Base-by-base conservation (phyloP, 228 moss, liverwort and hornwort species). In the Sphagnum magellanicum region DNA sequence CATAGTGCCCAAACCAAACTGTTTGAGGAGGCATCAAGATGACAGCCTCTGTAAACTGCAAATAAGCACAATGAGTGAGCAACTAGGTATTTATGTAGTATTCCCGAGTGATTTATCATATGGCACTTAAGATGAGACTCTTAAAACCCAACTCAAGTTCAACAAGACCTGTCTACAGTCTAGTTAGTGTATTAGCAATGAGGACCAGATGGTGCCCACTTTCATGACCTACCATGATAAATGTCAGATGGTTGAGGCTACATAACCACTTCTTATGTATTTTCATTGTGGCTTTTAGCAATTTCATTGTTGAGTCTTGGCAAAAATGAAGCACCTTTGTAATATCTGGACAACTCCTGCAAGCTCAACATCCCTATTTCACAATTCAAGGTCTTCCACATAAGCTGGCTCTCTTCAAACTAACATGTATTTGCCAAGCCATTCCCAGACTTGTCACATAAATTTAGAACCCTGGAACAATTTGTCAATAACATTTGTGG, bases 1-100 rank as follows among this genome's bases (percentile, higher is more conserved):
- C 72, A 74, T 67, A 88, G 66, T 75, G 84, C 10, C 82, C 84
- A 68, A 88, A 88, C 88, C 88, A 88, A 60, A 84, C 88, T 9
- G 88, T 84, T 63, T 65, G 81, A 11, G 88, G 49, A 53, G 88
- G 88, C 67, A 67, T 73, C 52, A 88, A 46, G 48, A 88, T 75
- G 12, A 77, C 72, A 58, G 84, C 88, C 70, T 71, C 59, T 58
- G 76, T 79, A 74, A 88, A 88, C 88, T 86, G 86, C 75, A 79
- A 10, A 65, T 17, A 17, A 17, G 17, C 51, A 64, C 46, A 48
- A 8, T 64, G 63, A 17, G 57, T 58, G 57, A 58, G 57, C 57
- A 58, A 58, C 10, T 58, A 8, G 57, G 57, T 8, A 58, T 8
- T 8, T 58, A 58, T 14, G 14, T 58, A 8, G 57, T 8, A 58